phyloP scores from a whole-genome alignment of 2,329 filamentous ascomycete species.

The Lasiodiplodia gonubiensis region DNA sequence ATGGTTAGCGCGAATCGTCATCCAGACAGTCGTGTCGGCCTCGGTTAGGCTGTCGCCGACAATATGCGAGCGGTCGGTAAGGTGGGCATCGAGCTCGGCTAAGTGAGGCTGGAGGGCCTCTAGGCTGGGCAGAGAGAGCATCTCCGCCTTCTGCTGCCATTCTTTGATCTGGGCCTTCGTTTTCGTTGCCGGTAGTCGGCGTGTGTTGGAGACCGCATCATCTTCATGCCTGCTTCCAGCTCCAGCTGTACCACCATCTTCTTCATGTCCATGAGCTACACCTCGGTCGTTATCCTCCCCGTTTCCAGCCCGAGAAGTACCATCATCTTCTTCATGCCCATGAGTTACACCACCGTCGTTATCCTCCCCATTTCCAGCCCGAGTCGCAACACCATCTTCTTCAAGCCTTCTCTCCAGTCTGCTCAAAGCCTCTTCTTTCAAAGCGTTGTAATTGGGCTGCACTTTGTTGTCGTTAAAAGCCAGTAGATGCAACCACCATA shows the following conservation, averaged over 20 bases:
- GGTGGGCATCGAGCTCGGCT: slow-evolving; percentile 80
- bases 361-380: neutral
- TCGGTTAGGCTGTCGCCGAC: slow-evolving; percentile 79
- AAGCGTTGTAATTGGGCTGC: neutral
- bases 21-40: slow-evolving; percentile 82
- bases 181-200: slow-evolving; percentile 3
- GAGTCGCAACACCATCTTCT: neutral
- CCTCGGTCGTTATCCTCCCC: neutral
- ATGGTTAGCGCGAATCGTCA: slow-evolving; percentile 80
- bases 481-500: slow-evolving; percentile 1
- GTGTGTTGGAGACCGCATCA: neutral
- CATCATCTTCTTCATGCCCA: neutral
- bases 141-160: slow-evolving; percentile 61
- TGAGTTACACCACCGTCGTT: neutral
- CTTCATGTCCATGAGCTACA: neutral
- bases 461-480: neutral
- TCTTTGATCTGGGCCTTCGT: slow-evolving; percentile 54
- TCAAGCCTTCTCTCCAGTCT: neutral
- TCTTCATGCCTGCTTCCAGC: neutral
- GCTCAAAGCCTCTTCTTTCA: neutral
- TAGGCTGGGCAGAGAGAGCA: slow-evolving; percentile 70
- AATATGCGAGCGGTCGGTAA: slow-evolving; percentile 85
- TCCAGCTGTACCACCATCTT: too few species aligned
- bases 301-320: too few species aligned
- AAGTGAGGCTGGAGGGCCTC: slow-evolving; percentile 79